Evolutionary conservation across 1,284 basidiomycete genomes (phyloP), one percentile per base, ranked within the genome.

Genomic region (Flammula alnicola): DNA sequence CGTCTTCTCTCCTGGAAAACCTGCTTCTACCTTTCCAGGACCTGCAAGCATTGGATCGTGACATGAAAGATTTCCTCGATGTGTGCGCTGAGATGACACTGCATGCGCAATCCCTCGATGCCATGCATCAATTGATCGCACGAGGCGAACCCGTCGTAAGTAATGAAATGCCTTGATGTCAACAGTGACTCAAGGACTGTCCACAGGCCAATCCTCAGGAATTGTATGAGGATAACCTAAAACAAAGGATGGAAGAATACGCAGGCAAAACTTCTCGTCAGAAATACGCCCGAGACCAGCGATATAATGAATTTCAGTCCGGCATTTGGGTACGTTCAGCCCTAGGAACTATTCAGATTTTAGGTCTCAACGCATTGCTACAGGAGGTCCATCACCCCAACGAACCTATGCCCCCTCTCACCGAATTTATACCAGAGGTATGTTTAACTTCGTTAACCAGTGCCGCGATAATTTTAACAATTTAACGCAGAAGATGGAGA

Each of bases 401-500:
- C 2, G 70, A 68, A 20, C 77, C 82, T 4, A 91, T 92, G 76
- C 91, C 91, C 33, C 90, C 91, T 5, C 74, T 94, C 31, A 84
- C 80, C 0, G 79, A 86, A 26, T 80, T 91, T 54, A 79, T 95
- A 25, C 77, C 81, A 77, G 72, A 75, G 90, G 91, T 88, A 49
- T 20, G 70, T 56, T 29, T 42, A n/a, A 23, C n/a, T 48, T 9
- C 44, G 19, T 54, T 6, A 2, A 11, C n/a, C 8, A 10, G 26
- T 32, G 14, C 4, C 14, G 27, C 17, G 11, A 33, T 46, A 41
- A 43, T 44, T 14, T 38, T 52, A 27, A n/a, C 56, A 11, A 17
- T 30, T 3, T n/a, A n/a, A n/a, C n/a, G n/a, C 61, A 86, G 88
- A 91, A 76, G 76, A 81, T 27, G 90, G 83, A 10, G 90, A 92